Evolutionary conservation across 495 filamentous ascomycete genomes (phyloP).

Genomic region (Aspergillus sparsus): DNA sequence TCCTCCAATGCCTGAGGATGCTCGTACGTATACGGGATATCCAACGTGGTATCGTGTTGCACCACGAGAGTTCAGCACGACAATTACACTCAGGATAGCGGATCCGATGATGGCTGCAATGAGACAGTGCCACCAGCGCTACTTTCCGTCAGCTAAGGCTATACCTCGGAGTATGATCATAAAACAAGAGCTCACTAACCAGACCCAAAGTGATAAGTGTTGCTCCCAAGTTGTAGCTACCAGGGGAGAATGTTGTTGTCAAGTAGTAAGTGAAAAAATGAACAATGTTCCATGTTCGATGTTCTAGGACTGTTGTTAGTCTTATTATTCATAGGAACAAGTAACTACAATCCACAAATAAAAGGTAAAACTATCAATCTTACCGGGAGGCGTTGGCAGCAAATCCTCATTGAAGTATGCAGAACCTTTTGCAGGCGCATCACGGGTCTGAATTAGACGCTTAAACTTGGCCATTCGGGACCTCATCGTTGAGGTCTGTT

Average conservation of each 20-base stretch:
- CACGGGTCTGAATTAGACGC: not conserved
- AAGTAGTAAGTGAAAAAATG: slow-evolving; percentile 20
- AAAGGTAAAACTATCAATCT: too few species aligned
- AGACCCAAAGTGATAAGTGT: slow-evolving; percentile 11
- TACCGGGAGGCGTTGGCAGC: too few species aligned
- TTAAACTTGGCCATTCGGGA: slow-evolving; percentile 1
- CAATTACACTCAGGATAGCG: slow-evolving; percentile 9
- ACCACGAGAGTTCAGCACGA: slow-evolving; percentile 24
- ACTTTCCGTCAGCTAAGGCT: too few species aligned
- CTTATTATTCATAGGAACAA: too few species aligned
- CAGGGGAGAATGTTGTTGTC: slow-evolving; percentile 10
- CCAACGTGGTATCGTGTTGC: slow-evolving; percentile 36
- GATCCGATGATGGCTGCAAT: slow-evolving; percentile 15
- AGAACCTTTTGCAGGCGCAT: slow-evolving; percentile 2
- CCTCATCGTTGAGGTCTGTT: not conserved
- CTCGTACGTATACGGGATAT: slow-evolving; percentile 58
- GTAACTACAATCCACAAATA: too few species aligned
- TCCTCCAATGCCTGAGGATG: slow-evolving; percentile 25
- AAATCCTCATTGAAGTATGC: not conserved
- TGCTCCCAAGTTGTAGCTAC: slow-evolving; percentile 15
- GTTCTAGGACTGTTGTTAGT: not conserved
- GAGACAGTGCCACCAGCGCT: slow-evolving; percentile 19
- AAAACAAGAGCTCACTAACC: not conserved
- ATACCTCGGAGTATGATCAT: too few species aligned
- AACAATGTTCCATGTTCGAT: slow-evolving; percentile 6